Conservation (phyloP, 2,329 filamentous ascomycete genomes). For the Ophioceras dolichostomum region DNA sequence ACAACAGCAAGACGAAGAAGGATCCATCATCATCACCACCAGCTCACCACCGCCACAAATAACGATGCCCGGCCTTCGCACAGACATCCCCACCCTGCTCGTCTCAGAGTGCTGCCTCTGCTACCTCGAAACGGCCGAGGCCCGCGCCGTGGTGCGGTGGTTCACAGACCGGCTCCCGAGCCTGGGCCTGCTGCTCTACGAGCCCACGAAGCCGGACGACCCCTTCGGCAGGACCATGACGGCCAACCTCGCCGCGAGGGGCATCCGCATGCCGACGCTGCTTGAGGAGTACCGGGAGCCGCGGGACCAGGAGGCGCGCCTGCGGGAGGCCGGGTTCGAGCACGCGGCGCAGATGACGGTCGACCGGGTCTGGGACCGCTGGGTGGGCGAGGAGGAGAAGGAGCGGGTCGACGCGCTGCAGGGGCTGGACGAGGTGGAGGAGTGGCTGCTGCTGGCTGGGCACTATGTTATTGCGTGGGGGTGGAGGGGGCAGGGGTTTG, state of each 20-base stretch:
- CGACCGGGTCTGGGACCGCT: slow-evolving; percentile 58
- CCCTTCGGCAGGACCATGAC: slow-evolving; percentile 89
- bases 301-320: slow-evolving; percentile 52
- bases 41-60: too few relatives aligned
- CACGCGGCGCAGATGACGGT: slow-evolving; percentile 29
- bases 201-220: slow-evolving; percentile 74
- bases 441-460: slow-evolving; percentile 74
- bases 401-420: slow-evolving; percentile 69
- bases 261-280: slow-evolving; percentile 76
- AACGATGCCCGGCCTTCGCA: slow-evolving; percentile 32
- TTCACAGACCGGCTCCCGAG: slow-evolving; percentile 41
- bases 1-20: neutral
- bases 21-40: neutral
- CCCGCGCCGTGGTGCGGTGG: slow-evolving; percentile 50
- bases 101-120: slow-evolving; percentile 94
- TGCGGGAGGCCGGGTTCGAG: slow-evolving; percentile 55
- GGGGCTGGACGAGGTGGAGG: slow-evolving; percentile 89
- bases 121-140: slow-evolving; percentile 60
- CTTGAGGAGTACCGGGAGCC: slow-evolving; percentile 58
- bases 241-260: slow-evolving; percentile 69
- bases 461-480: slow-evolving; percentile 92
- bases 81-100: slow-evolving; percentile 63
- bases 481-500: slow-evolving; percentile 46
- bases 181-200: slow-evolving; percentile 64
- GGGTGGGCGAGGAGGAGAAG: slow-evolving; percentile 61